These are phyloP conservation scores for Schoenoplectus tabernaemontani DNA, from an alignment of 202 grass and related monocot genomes.

Conservation along the genomic window DNA sequence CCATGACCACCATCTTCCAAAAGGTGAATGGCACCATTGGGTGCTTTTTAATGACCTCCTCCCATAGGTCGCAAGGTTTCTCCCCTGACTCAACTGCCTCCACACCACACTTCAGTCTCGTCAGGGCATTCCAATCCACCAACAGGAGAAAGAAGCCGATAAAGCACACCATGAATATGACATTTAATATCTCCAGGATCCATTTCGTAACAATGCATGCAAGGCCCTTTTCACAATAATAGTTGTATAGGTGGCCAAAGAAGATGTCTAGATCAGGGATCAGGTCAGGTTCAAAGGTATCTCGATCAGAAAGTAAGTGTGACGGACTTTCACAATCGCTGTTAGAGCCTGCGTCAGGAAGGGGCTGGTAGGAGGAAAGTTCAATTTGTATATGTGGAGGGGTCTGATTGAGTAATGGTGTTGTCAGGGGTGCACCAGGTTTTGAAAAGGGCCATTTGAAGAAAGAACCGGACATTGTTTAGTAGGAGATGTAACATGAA, in stretches of 20 bases:
- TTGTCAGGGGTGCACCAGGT: constrained; percentile 42
- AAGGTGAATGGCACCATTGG: constrained; percentile 79
- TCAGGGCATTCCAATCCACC: constrained; percentile 81
- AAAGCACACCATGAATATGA: constrained; percentile 89
- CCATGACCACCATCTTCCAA: constrained; percentile 78
- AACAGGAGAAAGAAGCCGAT: constrained; percentile 90
- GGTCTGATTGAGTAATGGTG: constrained; percentile 46
- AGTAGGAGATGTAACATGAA: constrained; percentile 17
- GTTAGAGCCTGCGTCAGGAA: constrained; percentile 47
- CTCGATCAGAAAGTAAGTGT: constrained; percentile 55
- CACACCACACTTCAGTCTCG: constrained; percentile 68
- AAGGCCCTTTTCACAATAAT: constrained; percentile 87
- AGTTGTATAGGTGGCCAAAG: constrained; percentile 81
- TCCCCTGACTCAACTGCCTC: constrained; percentile 84
- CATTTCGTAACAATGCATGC: constrained; percentile 87
- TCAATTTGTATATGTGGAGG: constrained; percentile 75
- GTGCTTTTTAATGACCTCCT: constrained; percentile 62
- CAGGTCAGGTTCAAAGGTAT: constrained; percentile 43
- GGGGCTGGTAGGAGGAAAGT: constrained; percentile 58
- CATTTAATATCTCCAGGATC: constrained; percentile 75
- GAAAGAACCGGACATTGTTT: constrained; percentile 34
- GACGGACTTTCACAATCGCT: constrained; percentile 65
- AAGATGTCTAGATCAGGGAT: constrained; percentile 90
- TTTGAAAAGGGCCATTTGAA: constrained; percentile 40
- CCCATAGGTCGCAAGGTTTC: constrained; percentile 75